phyloP scores from a whole-genome alignment of 805 yeast species.

The Ogataea paraovalis region DNA sequence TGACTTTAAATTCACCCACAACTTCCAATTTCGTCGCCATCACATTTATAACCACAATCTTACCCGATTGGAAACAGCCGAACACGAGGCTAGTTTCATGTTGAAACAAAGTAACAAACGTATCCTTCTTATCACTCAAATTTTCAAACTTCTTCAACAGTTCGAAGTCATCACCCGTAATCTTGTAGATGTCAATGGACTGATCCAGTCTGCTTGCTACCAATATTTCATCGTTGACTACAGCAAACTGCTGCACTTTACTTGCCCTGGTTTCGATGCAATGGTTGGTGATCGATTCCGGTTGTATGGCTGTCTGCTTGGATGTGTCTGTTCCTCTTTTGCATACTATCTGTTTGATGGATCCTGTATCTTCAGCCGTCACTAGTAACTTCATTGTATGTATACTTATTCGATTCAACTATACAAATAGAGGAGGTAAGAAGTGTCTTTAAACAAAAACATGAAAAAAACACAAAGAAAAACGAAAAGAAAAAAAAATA shows the following conservation, averaged over 20 bases:
- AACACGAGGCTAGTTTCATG: background rate
- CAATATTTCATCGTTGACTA: slow-evolving; percentile 32
- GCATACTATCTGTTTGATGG: slow-evolving; percentile 61
- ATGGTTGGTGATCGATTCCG: slow-evolving; percentile 42
- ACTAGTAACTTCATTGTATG: slow-evolving; percentile 54
- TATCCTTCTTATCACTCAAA: slow-evolving; percentile 4
- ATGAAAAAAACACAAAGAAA: background rate
- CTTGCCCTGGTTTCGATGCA: slow-evolving; percentile 30
- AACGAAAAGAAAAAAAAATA: background rate
- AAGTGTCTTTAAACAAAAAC: background rate
- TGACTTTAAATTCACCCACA: slow-evolving; percentile 29
- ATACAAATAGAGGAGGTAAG: background rate
- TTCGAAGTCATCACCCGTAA: slow-evolving; percentile 8
- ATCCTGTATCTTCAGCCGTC: slow-evolving; percentile 65
- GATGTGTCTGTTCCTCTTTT: slow-evolving; percentile 77
- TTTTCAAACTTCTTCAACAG: slow-evolving; percentile 13
- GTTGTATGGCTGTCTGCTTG: slow-evolving; percentile 58
- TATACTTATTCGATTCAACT: background rate
- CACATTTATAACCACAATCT: background rate
- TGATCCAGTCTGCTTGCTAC: slow-evolving; percentile 44
- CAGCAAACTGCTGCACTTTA: slow-evolving; percentile 32
- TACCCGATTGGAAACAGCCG: background rate
- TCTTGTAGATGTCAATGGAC: slow-evolving; percentile 36
- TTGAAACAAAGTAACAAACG: background rate
- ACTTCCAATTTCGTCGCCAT: slow-evolving; percentile 22